Evolutionary conservation across 805 yeast genomes (phyloP).

Genomic region (Wickerhamiella australiensis): DNA sequence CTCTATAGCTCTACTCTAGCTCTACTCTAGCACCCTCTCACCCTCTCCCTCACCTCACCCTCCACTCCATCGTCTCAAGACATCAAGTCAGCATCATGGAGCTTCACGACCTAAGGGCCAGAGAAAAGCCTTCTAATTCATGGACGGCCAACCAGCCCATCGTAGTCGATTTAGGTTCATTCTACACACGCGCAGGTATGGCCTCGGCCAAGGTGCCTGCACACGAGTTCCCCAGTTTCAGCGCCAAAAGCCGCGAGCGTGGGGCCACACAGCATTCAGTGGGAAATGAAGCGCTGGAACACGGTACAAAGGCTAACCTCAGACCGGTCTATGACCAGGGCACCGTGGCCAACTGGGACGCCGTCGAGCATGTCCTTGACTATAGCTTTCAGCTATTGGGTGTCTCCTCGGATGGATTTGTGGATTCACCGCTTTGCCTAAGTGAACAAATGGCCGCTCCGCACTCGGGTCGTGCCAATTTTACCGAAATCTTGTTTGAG

Average conservation of each 20-base stretch:
- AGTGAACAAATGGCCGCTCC: conserved; percentile 70
- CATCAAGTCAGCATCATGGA: conserved; percentile 2
- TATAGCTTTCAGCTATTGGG: conserved; percentile 72
- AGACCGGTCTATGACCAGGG: conserved; percentile 81
- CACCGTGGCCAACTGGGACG: conserved; percentile 84
- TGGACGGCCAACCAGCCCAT: conserved; percentile 56
- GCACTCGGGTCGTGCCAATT: conserved; percentile 50
- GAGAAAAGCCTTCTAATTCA: conserved; percentile 18
- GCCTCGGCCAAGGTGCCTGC: conserved; percentile 31
- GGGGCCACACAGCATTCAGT: conserved; percentile 53
- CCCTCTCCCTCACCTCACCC: neutral
- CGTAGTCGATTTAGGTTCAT: conserved; percentile 77
- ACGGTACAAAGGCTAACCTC: conserved; percentile 54
- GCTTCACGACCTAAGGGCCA: neutral
- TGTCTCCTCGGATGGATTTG: conserved; percentile 40
- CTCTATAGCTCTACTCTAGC: no score
- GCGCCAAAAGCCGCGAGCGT: conserved; percentile 71
- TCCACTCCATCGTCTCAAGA: neutral
- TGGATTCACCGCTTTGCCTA: conserved; percentile 70
- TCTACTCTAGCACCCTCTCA: neutral
- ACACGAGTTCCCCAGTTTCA: conserved; percentile 53
- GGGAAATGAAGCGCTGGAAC: conserved; percentile 73
- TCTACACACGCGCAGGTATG: conserved; percentile 33
- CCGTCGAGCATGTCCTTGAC: conserved; percentile 69
- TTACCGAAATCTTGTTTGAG: conserved; percentile 80